Evolutionary conservation across 2,329 filamentous ascomycete genomes (phyloP).

Genomic region (Aspergillus novoparasiticus): DNA sequence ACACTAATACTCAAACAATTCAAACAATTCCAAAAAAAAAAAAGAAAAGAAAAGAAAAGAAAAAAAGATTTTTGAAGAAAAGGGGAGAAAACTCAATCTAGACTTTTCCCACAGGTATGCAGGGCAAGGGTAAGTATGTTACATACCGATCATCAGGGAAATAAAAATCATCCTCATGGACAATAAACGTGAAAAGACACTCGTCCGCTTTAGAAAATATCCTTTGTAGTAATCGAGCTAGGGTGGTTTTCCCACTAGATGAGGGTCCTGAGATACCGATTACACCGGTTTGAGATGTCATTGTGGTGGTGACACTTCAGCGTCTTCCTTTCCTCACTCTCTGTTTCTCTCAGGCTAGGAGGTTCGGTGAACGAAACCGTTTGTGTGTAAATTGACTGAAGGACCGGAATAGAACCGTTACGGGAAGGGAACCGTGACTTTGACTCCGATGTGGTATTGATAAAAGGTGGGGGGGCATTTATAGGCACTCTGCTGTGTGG

Average conservation of each 20-base stretch:
- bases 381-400: not conserved
- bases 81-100: not conserved
- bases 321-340: not conserved
- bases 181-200: slow-evolving; percentile 61
- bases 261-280: slow-evolving; percentile 87
- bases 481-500: not conserved
- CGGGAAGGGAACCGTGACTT: not conserved
- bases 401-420: no score
- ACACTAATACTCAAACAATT: no score
- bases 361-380: not conserved
- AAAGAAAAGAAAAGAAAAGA: no score
- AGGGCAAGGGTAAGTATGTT: not conserved
- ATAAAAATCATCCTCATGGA: slow-evolving; percentile 98
- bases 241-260: slow-evolving; percentile 91
- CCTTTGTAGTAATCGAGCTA: slow-evolving; percentile 79
- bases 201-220: slow-evolving; percentile 64
- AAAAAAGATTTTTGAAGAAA: not conserved
- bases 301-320: not conserved
- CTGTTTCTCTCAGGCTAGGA: not conserved
- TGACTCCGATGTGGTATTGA: not conserved
- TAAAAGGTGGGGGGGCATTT: not conserved
- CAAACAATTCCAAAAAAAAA: no score
- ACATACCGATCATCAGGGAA: slow-evolving; percentile 67
- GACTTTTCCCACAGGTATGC: not conserved
- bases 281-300: slow-evolving; percentile 51